These are phyloP conservation scores for Triticum monococcum DNA, from an alignment of 176 grass and related monocot species.

Conservation along the genomic window DNA sequence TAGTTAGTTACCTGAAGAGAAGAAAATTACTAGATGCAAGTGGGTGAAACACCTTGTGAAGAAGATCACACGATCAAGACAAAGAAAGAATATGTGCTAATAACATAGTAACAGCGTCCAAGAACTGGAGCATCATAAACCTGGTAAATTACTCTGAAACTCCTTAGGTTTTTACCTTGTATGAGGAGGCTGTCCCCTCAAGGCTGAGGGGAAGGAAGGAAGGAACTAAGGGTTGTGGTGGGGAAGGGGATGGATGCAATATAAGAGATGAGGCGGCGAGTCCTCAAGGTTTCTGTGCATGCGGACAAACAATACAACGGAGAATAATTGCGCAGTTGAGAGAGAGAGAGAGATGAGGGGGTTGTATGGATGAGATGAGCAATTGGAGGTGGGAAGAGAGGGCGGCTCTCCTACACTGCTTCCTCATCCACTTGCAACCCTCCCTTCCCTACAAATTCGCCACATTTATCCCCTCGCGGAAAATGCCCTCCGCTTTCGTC, in stretches of 20 bases:
- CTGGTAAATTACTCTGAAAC: background rate
- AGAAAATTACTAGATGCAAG: background rate
- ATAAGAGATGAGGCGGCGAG: conserved; percentile 40
- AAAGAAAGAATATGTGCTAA: background rate
- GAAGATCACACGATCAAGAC: background rate
- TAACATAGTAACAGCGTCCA: background rate
- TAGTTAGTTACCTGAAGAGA: background rate
- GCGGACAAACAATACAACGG: conserved; percentile 30
- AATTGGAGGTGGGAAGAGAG: conserved; percentile 49
- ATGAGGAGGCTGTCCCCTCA: conserved; percentile 19
- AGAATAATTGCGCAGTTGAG: conserved; percentile 21
- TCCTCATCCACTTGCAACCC: conserved; percentile 55
- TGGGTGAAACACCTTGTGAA: background rate
- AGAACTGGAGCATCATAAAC: conserved; percentile 22
- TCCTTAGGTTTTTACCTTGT: conserved; percentile 9
- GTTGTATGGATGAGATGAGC: conserved; percentile 62
- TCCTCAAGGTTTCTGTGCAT: conserved; percentile 18
- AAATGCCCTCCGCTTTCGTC: background rate
- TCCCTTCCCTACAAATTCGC: background rate
- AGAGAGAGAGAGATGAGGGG: background rate
- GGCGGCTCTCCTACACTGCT: conserved; percentile 62
- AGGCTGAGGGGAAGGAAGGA: conserved; percentile 15
- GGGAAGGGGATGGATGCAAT: conserved; percentile 24
- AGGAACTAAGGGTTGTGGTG: conserved; percentile 29
- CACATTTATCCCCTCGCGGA: conserved; percentile 39